Evolutionary conservation across 345 rosid genomes (phyloP), one percentile per base, ranked within the genome.

Genomic region (Turritis glabra): DNA sequence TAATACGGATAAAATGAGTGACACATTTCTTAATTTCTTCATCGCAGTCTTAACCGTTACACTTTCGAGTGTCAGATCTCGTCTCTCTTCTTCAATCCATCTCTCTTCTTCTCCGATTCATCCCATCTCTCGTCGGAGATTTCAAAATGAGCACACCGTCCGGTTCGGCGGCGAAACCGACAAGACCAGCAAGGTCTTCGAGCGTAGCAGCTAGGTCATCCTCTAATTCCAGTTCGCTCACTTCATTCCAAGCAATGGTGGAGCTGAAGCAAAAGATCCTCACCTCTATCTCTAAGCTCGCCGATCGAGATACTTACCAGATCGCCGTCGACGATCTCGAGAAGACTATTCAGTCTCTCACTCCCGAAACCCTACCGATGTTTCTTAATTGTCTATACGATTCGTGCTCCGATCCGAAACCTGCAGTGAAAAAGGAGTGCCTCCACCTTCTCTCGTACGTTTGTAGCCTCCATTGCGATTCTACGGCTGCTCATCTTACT

Each of bases 281-380:
- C 32, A 89, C 95, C n/a, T 90, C 89, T 23, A 85, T 92, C 60
- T 85, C 96, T 27, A 96, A 96, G 79, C 92, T 96, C 8, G 86
- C 96, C 43, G 99, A 92, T 83, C 92, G 98, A 8, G 98, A 96
- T 60, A 96, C 99, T 33, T 75, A 96, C 81, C 97, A 92, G 79
- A 90, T 96, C 80, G 99, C 99, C 5, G 82, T 89, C 27, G 89
- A 93, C 70, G 98, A 96, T 80, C 98, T 96, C 72, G 91, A 92
- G 74, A 80, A 89, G 55, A 83, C 85, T 19, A 88, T 81, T 58
- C 83, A 88, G 19, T 76, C 95, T 41, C 81, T 96, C 74, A 81
- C 95, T 33, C 87, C 84, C 50, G 97, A 92, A 23, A 79, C 95
- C 61, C 84, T 92, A 53, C 97, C 98, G 0, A 84, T 96, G 95